Evolutionary conservation across 768 basidiomycete species (phyloP), one percentile per base, ranked within the genome.

Genomic region (Coprinellus aureogranulatus): DNA sequence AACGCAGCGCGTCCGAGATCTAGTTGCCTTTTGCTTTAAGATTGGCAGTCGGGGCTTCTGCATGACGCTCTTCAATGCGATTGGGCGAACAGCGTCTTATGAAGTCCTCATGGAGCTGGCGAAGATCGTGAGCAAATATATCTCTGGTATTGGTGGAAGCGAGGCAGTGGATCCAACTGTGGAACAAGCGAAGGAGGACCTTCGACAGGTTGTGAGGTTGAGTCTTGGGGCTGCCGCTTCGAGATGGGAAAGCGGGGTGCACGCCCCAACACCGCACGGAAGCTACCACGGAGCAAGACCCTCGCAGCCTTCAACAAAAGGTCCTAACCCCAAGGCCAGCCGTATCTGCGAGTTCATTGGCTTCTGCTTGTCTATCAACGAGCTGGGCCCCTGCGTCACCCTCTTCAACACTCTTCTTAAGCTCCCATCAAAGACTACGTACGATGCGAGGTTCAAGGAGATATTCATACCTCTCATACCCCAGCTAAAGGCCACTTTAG

Each of bases 281-380:
- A n/a, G n/a, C n/a, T n/a, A n/a, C n/a, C n/a, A n/a, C n/a, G n/a
- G n/a, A n/a, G n/a, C n/a, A n/a, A n/a, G n/a, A n/a, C n/a, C n/a
- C n/a, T n/a, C n/a, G n/a, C n/a, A n/a, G n/a, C n/a, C n/a, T n/a
- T n/a, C n/a, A n/a, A n/a, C n/a, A n/a, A n/a, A n/a, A n/a, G n/a
- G n/a, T n/a, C 41, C 16, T 16, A 44, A 44, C 41, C 18, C 18
- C 41, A 44, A 44, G 20, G 11, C 39, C 37, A 10, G 22, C 22
- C 3, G 53, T 42, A n/a, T 39, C 41, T 30, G 61, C 59, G 10
- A 16, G 59, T 8, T 28, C 41, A 23, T 53, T 22, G 41, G n/a
- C 4, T 11, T 31, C 8, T 6, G 49, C 27, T 26, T 18, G 5
- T 5, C 20, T 6, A 44, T 44, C 5, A n/a, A n/a, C 6, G 41